These are phyloP conservation scores for Thozetella sp. DNA, from an alignment of 495 filamentous ascomycete species.

Conservation along the genomic window DNA sequence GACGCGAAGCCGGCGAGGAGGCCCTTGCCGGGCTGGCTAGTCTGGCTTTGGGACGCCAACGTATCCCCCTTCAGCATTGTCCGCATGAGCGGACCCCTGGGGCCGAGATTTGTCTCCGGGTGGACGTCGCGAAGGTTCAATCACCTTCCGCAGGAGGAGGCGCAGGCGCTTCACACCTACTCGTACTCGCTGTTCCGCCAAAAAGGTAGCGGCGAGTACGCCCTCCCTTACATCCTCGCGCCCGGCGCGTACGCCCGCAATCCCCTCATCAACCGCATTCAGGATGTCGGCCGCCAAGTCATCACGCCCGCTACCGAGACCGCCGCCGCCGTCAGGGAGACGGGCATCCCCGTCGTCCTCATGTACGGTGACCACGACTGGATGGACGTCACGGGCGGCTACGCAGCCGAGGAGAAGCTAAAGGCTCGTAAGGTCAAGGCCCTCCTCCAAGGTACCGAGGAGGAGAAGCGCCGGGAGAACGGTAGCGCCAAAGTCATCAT, in stretches of 20 bases:
- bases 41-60: constrained; percentile 95
- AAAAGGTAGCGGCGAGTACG: constrained; percentile 93
- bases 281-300: constrained; percentile 76
- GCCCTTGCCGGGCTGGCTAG: constrained; percentile 79
- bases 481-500: constrained; percentile 85
- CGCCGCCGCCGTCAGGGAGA: constrained; percentile 52
- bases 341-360: constrained; percentile 81
- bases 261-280: constrained; percentile 83
- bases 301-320: constrained; percentile 36
- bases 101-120: constrained; percentile 88
- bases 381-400: constrained; percentile 94
- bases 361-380: constrained; percentile 98
- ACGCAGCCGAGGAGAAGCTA: constrained; percentile 78
- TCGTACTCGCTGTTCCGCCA: constrained; percentile 93
- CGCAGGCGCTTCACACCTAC: constrained; percentile 85
- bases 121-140: constrained; percentile 94
- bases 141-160: constrained; percentile 80
- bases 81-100: constrained; percentile 87
- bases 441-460: constrained; percentile 59
- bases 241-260: constrained; percentile 91
- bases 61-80: constrained; percentile 92
- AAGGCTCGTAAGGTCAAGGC: constrained; percentile 63
- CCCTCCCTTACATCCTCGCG: constrained; percentile 86
- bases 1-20: constrained; percentile 39
- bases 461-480: constrained; percentile 72